Evolutionary conservation across 2,329 filamentous ascomycete species (phyloP).

Genomic region (Spiromastix sp.): DNA sequence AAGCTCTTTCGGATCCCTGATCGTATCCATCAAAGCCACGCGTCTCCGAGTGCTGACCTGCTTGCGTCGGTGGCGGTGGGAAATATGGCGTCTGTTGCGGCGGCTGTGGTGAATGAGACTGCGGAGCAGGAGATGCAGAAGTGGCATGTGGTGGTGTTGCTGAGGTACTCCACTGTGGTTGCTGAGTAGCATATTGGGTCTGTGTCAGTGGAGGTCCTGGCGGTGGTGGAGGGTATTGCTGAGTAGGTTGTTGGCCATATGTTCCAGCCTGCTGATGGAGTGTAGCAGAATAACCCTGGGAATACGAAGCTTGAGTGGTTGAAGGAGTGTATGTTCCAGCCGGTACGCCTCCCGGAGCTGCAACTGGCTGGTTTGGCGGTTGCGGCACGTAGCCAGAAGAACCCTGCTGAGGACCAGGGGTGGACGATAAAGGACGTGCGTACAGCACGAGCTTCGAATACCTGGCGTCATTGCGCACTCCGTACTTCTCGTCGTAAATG

Average conservation of each 20-base stretch:
- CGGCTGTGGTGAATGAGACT: constrained; percentile 11
- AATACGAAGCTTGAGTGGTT: neutral
- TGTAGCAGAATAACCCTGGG: neutral
- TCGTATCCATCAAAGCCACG: constrained; percentile 20
- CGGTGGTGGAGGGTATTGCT: constrained; percentile 31
- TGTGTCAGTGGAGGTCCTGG: constrained; percentile 21
- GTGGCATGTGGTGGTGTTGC: no score
- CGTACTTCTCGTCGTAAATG: constrained; percentile 76
- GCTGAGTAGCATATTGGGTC: constrained; percentile 7
- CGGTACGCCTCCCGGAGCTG: no score
- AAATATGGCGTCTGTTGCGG: constrained; percentile 30
- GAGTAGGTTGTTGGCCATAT: constrained; percentile 19
- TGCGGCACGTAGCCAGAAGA: constrained; percentile 9
- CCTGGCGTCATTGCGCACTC: constrained; percentile 41
- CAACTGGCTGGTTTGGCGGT: constrained; percentile 10
- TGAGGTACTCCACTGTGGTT: constrained; percentile 7
- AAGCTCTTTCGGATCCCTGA: constrained; percentile 17
- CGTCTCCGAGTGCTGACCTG: constrained; percentile 20
- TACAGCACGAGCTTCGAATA: constrained; percentile 33
- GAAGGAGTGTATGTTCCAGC: no score
- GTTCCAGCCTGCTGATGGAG: constrained; percentile 7
- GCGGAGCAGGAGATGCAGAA: neutral
- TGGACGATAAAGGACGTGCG: constrained; percentile 21
- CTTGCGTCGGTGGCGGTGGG: constrained; percentile 30
- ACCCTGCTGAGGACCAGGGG: constrained; percentile 6